phyloP scores from a whole-genome alignment of 2,329 filamentous ascomycete genomes.

The Monascus ruber region DNA sequence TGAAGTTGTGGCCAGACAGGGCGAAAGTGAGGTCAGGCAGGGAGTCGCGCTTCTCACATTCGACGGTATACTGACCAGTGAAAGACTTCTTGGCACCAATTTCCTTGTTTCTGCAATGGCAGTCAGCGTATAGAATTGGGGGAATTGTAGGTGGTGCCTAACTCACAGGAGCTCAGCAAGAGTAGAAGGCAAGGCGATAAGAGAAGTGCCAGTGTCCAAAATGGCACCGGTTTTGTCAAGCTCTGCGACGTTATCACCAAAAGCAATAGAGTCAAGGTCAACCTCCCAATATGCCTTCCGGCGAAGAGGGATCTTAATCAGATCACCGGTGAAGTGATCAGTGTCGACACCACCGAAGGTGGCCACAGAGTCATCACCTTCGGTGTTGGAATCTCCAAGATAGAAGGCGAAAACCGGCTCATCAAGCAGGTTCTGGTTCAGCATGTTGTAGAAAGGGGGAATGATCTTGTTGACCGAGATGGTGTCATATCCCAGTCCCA shows the following conservation, averaged over 20 bases:
- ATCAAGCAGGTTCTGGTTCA: conserved; percentile 80
- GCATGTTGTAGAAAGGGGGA: conserved; percentile 92
- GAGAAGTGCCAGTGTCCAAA: conserved; percentile 93
- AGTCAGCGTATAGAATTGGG: conserved; percentile 4
- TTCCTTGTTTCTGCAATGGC: conserved; percentile 60
- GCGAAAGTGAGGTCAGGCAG: conserved; percentile 89
- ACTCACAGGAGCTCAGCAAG: conserved; percentile 77
- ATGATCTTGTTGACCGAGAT: conserved; percentile 95
- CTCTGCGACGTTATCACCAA: conserved; percentile 75
- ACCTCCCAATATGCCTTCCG: conserved; percentile 99
- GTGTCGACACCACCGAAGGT: conserved; percentile 83
- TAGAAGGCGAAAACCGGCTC: conserved; percentile 96
- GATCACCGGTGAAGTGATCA: conserved; percentile 70
- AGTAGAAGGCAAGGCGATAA: conserved; percentile 85
- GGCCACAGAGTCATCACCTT: conserved; percentile 68
- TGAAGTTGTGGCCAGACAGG: conserved; percentile 84
- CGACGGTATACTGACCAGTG: conserved; percentile 92
- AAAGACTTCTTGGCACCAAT: conserved; percentile 97
- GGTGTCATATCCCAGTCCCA: conserved; percentile 86
- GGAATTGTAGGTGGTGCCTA: neutral
- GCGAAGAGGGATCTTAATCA: conserved; percentile 86
- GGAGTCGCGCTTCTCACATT: conserved; percentile 69
- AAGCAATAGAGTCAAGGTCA: conserved; percentile 81
- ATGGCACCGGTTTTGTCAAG: conserved; percentile 93
- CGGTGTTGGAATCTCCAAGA: conserved; percentile 62